Base-by-base conservation (phyloP, 345 rosid species). In the Zanthoxylum bungeanum region DNA sequence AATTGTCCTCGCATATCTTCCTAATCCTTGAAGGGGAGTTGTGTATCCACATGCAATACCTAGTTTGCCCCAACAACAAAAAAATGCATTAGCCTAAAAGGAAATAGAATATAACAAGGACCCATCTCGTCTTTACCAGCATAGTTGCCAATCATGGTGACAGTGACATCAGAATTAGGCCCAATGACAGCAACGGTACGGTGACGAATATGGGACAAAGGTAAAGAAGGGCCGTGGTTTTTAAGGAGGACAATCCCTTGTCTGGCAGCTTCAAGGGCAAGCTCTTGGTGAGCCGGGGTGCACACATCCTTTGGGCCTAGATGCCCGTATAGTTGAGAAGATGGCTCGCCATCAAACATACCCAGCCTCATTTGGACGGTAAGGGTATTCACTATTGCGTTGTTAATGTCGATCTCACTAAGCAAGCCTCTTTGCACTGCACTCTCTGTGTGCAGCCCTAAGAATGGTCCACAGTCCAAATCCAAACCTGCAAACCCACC, bases 281-380 rank as follows among this genome's bases (percentile, higher is more conserved):
- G 89, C 25, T 85, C 85, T 63, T 89, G 84, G 77, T 95, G 93
- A 60, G 87, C 86, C 37, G 80, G 82, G 33, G 93, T 82, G 82
- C 99, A 95, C 21, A 85, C 88, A 12, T 91, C 88, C n/a, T 82
- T 84, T 0, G 92, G 81, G 31, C 98, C 97, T 7, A 95, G 75
- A 60, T 83, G 73, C 10, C 93, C 96, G 24, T 79, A 89, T 0
- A 84, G 85, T 9, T 85, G 86, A 9, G 82, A 22, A 2, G 85
- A 74, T 31, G 93, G 90, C 64, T 85, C 83, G 0, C 98, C 98
- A 9, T 95, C 89, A 66, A 88, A 91, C 86, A 89, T 88, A 0
- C 99, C 99, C 19, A 95, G 81, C 78, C 99, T 87, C 97, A 95
- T 95, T 77, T 91, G 94, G 58, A 92, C 89, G 7, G 90, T 76